phyloP scores from a whole-genome alignment of 1,284 basidiomycete genomes.

The Schizopora paradoxa region DNA sequence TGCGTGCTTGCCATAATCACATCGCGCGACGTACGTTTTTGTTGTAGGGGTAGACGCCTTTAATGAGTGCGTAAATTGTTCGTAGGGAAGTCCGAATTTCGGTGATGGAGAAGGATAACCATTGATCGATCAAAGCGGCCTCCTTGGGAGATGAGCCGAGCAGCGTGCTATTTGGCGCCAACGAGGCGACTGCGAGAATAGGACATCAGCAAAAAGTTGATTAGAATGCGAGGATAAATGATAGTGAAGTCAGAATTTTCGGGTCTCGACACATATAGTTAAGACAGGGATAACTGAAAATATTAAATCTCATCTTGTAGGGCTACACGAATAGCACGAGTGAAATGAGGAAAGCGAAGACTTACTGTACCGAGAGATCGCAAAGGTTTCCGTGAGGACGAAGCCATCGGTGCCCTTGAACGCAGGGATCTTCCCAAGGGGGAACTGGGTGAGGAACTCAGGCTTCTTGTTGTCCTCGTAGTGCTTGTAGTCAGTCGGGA shows the following conservation, averaged over 20 bases:
- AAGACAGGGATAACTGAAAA: slow-evolving; percentile 63
- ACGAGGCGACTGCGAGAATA: slow-evolving; percentile 56
- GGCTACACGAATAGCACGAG: slow-evolving; percentile 24
- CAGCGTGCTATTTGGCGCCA: slow-evolving; percentile 65
- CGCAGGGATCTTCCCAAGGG: slow-evolving; percentile 81
- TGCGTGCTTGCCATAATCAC: not conserved
- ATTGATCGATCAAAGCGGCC: slow-evolving; percentile 62
- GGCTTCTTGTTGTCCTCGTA: slow-evolving; percentile 73
- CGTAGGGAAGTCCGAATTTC: slow-evolving; percentile 42
- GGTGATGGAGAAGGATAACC: slow-evolving; percentile 57
- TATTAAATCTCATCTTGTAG: slow-evolving; percentile 34
- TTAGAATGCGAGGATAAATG: slow-evolving; percentile 16
- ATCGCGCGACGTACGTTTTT: slow-evolving; percentile 47
- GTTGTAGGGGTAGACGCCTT: slow-evolving; percentile 47
- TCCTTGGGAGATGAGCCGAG: slow-evolving; percentile 52
- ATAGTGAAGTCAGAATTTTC: slow-evolving; percentile 38
- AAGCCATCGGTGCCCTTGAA: slow-evolving; percentile 78
- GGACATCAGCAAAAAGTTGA: slow-evolving; percentile 19
- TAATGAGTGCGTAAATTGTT: slow-evolving; percentile 33
- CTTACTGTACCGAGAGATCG: slow-evolving; percentile 90
- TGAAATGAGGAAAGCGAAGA: slow-evolving; percentile 28
- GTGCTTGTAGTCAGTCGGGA: slow-evolving; percentile 54
- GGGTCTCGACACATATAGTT: slow-evolving; percentile 57
- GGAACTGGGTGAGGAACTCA: slow-evolving; percentile 77
- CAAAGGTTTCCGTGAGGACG: slow-evolving; percentile 70